A percentile compares a stretch with the other conserved stretches of the same genome.
These are phyloP conservation scores for Yarrowia divulgata DNA, from an alignment of 805 yeast species.

Conservation along the genomic window DNA sequence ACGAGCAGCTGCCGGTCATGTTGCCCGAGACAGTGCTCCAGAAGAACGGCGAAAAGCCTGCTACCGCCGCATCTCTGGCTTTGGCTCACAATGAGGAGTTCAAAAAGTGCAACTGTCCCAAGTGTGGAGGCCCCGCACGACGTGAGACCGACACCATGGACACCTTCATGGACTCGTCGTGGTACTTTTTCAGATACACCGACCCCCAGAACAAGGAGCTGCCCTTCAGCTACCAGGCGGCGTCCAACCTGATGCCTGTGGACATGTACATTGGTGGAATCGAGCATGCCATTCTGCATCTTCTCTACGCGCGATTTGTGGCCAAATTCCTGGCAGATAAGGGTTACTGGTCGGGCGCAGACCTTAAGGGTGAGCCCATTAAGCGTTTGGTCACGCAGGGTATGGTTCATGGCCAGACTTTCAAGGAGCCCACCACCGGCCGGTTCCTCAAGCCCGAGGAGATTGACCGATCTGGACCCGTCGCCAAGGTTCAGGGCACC, in stretches of 20 bases:
- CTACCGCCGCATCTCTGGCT: conserved; percentile 37
- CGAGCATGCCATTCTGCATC: conserved; percentile 94
- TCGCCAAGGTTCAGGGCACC: conserved; percentile 58
- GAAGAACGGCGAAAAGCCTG: conserved; percentile 61
- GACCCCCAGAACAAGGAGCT: conserved; percentile 66
- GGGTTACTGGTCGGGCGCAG: conserved; percentile 72
- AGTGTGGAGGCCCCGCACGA: conserved; percentile 70
- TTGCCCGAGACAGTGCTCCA: conserved; percentile 64
- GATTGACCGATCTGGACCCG: conserved; percentile 54
- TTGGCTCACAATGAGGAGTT: conserved; percentile 71
- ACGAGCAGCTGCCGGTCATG: conserved; percentile 78
- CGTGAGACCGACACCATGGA: conserved; percentile 99
- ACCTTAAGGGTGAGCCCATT: conserved; percentile 78
- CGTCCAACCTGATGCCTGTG: conserved; percentile 72
- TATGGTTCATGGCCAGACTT: conserved; percentile 96
- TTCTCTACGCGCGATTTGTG: conserved; percentile 84
- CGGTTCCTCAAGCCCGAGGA: conserved; percentile 83
- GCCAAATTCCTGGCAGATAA: conserved; percentile 75
- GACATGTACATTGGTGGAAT: conserved; percentile 94
- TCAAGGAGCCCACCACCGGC: conserved; percentile 71
- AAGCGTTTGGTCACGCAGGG: conserved; percentile 87
- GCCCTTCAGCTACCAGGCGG: conserved; percentile 63
- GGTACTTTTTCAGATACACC: conserved; percentile 89
- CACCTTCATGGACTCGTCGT: conserved; percentile 96
- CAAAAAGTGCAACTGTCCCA: conserved; percentile 79